Base-by-base conservation (phyloP, 768 basidiomycete genomes). In the Pleurotus salmoneostramineus region DNA sequence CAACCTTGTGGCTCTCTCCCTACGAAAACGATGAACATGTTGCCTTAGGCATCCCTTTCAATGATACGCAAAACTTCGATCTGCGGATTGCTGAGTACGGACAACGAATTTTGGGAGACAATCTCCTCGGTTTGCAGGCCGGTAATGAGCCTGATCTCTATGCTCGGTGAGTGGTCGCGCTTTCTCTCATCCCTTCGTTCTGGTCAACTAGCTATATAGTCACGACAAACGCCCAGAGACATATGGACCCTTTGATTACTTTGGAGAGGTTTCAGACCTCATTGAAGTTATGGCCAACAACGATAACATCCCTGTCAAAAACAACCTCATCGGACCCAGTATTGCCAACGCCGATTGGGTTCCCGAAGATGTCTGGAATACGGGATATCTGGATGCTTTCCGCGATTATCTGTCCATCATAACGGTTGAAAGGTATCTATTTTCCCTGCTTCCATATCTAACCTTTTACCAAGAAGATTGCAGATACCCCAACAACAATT, bases 61-160 rank as follows among this genome's bases (percentile, higher is more conserved):
- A 89, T 63, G 82, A 89, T 54, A 82, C 83, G 12, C 63, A 72
- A 42, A 71, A 84, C 64, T 79, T 81, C 67, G 72, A 80, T 11
- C 71, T 87, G 3, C 73, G 68, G 11, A 84, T 90, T 46, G 86
- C 81, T 5, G 81, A 86, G 63, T 68, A 74, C 51, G 87, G 83
- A 3, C 80, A 91, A 63, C 58, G 68, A n/a, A 85, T 91, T 59
- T 74, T 93, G 0, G 92, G 91, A 0, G 72, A 83, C 58, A 72
- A 79, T 60, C 75, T 93, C 11, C 68, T 89, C 37, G 91, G 87
- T 0, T 71, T 89, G 17, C 87, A 91, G 68, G 79, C 83, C 4
- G 90, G 85, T 1, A 91, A 93, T 68, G 89, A 91, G 69, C 82
- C 74, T 7, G 82, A 83, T 67, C 69, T 82, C 44, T 85, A 82